Evolutionary conservation across 116 monocot species (phyloP).

Genomic region (Papilionanthe hybrid): DNA sequence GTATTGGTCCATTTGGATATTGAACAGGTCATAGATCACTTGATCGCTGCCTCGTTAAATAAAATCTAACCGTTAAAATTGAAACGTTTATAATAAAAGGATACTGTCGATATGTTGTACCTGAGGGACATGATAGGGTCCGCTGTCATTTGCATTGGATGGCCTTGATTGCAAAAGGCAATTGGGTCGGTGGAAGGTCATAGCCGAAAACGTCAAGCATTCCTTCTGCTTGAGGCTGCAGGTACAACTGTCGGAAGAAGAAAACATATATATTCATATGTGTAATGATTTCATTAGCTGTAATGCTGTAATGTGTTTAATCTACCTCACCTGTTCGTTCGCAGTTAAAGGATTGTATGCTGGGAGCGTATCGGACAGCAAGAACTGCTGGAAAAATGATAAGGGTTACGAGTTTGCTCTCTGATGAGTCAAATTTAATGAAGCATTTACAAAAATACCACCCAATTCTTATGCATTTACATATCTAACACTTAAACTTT

Average conservation of each 20-base stretch:
- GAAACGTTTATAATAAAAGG: neutral
- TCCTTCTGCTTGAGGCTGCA: slow-evolving; percentile 38
- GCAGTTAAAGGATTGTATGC: slow-evolving; percentile 35
- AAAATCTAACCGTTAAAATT: neutral
- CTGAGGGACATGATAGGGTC: slow-evolving; percentile 40
- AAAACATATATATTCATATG: neutral
- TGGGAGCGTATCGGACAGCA: slow-evolving; percentile 32
- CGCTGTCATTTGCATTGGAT: slow-evolving; percentile 28
- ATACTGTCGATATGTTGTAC: slow-evolving; percentile 4
- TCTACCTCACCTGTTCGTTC: slow-evolving; percentile 18
- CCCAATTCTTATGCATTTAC: no score
- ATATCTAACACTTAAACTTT: no score
- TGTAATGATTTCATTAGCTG: no score
- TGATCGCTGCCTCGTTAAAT: slow-evolving; percentile 19
- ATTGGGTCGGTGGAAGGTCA: slow-evolving; percentile 29
- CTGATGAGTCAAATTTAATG: no score
- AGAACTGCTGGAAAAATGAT: slow-evolving; percentile 6
- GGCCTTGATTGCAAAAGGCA: slow-evolving; percentile 5
- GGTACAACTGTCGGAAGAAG: slow-evolving; percentile 26
- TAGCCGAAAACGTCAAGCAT: slow-evolving; percentile 18
- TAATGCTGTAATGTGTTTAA: neutral
- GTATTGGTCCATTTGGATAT: slow-evolving; percentile 18
- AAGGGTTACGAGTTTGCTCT: no score
- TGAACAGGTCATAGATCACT: slow-evolving; percentile 14
- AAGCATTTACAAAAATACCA: no score